Evolutionary conservation across 768 basidiomycete species (phyloP).

Genomic region (Lactarius quietus): DNA sequence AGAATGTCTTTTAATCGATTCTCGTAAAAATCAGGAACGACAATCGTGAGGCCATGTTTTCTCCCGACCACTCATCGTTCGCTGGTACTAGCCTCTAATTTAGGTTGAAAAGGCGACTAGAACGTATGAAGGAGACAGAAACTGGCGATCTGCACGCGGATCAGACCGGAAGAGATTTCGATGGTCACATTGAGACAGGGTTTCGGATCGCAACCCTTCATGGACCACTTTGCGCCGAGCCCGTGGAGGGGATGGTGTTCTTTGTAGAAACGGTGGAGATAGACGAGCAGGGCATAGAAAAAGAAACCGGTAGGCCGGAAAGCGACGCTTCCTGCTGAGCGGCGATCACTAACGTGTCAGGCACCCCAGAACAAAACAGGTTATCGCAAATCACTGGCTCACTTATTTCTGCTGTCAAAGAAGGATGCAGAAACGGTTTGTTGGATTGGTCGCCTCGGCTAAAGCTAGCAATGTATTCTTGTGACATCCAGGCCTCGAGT

Average conservation of each 20-base stretch:
- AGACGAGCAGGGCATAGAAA: conserved; percentile 54
- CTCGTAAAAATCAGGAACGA: conserved; percentile 43
- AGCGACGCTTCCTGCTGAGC: neutral
- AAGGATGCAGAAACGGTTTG: conserved; percentile 84
- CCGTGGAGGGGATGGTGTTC: conserved; percentile 89
- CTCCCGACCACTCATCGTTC: conserved; percentile 10
- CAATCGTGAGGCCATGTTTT: conserved; percentile 50
- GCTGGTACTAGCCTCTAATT: conserved; percentile 19
- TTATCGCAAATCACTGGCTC: conserved; percentile 87
- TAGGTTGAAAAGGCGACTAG: conserved; percentile 53
- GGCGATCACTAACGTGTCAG: conserved; percentile 22
- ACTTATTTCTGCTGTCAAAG: conserved; percentile 81
- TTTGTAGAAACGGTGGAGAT: conserved; percentile 77
- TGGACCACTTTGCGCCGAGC: conserved; percentile 93
- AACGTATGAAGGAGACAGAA: conserved; percentile 35
- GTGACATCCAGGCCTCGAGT: conserved; percentile 98
- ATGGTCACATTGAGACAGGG: conserved; percentile 83
- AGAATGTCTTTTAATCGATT: conserved; percentile 82
- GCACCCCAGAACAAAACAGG: conserved; percentile 62
- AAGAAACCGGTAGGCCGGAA: conserved; percentile 56
- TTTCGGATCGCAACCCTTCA: conserved; percentile 95
- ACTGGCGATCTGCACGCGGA: conserved; percentile 27
- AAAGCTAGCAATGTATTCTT: conserved; percentile 97
- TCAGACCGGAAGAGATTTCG: conserved; percentile 52
- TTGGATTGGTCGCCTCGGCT: conserved; percentile 97